Evolutionary conservation across 2,329 filamentous ascomycete species (phyloP).

Genomic region (Aspergillus amoenus): DNA sequence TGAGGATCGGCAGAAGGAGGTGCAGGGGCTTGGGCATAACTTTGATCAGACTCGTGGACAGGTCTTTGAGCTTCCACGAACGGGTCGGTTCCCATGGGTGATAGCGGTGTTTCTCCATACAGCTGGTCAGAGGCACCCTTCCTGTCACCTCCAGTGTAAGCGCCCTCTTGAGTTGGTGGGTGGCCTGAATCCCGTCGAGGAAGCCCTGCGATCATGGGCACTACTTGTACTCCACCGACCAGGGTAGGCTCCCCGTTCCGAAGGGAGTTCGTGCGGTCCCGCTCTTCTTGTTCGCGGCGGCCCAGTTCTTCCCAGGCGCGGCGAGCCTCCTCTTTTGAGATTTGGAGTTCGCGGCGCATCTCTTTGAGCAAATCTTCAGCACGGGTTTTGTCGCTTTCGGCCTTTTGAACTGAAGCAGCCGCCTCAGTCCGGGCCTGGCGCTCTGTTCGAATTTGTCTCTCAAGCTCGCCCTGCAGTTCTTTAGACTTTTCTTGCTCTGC

Average conservation of each 20-base stretch:
- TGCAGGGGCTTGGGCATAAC: constrained; percentile 22
- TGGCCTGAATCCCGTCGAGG: constrained; percentile 52
- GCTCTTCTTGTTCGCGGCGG: constrained; percentile 86
- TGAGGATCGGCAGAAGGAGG: constrained; percentile 34
- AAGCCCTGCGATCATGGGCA: constrained; percentile 80
- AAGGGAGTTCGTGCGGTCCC: constrained; percentile 80
- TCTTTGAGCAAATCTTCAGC: constrained; percentile 79
- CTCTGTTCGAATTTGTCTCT: constrained; percentile 72
- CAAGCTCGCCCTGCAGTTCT: constrained; percentile 79
- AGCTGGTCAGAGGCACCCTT: constrained; percentile 44
- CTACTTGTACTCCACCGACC: constrained; percentile 90
- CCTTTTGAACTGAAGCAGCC: constrained; percentile 63
- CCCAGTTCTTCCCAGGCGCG: constrained; percentile 97
- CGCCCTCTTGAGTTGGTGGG: constrained; percentile 48
- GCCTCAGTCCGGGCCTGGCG: constrained; percentile 68
- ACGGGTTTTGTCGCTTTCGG: constrained; percentile 67
- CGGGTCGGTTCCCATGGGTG: constrained; percentile 61
- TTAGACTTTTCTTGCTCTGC: constrained; percentile 81
- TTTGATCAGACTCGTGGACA: constrained; percentile 10
- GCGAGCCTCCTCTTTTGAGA: constrained; percentile 93
- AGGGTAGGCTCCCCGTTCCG: constrained; percentile 84
- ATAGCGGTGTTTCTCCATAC: constrained; percentile 50
- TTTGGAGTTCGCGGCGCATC: constrained; percentile 88
- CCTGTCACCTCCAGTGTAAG: constrained; percentile 38
- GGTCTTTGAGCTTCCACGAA: constrained; percentile 52